Conservation (phyloP, 768 basidiomycete species). For the Mycena floridula region DNA sequence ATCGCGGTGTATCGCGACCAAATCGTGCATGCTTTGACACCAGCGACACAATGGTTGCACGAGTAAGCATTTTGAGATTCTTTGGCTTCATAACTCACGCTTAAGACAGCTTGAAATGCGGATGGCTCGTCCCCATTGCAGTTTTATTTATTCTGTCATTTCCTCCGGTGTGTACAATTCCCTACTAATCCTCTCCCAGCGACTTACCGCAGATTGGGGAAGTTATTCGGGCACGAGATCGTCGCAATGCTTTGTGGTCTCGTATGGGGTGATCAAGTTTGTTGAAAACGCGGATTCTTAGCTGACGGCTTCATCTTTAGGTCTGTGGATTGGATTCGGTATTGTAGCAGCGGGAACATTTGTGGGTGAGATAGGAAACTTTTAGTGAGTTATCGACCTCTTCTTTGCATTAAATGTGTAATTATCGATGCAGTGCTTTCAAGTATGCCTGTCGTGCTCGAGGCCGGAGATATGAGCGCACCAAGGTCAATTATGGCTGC, state of each 20-base stretch:
- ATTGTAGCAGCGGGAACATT: conserved; percentile 84
- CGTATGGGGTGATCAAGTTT: conserved; percentile 92
- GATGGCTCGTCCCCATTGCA: conserved; percentile 76
- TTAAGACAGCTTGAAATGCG: conserved; percentile 38
- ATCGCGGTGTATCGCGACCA: conserved; percentile 59
- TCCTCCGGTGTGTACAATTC: conserved; percentile 66
- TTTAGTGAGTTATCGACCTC: conserved; percentile 70
- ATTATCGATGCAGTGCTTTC: conserved; percentile 52
- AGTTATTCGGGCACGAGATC: conserved; percentile 88
- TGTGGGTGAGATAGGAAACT: conserved; percentile 83
- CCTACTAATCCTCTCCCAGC: neutral
- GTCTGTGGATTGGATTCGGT: conserved; percentile 79
- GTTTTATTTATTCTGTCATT: conserved; percentile 82
- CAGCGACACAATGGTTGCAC: conserved; percentile 60
- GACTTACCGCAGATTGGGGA: conserved; percentile 44
- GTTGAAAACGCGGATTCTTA: too few species aligned
- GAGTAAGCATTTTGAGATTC: conserved; percentile 33
- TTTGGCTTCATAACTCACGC: conserved; percentile 8
- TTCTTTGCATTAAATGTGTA: conserved; percentile 2
- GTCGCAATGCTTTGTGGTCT: conserved; percentile 86
- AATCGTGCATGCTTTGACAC: conserved; percentile 67
- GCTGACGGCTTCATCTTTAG: too few species aligned
- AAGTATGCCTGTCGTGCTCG: conserved; percentile 71
- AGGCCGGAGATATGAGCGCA: conserved; percentile 66
- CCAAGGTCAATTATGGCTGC: conserved; percentile 53